Evolutionary conservation across 176 grass and related monocot species (phyloP), one percentile per base, ranked within the genome.

Genomic region (Saccharum spontaneum): DNA sequence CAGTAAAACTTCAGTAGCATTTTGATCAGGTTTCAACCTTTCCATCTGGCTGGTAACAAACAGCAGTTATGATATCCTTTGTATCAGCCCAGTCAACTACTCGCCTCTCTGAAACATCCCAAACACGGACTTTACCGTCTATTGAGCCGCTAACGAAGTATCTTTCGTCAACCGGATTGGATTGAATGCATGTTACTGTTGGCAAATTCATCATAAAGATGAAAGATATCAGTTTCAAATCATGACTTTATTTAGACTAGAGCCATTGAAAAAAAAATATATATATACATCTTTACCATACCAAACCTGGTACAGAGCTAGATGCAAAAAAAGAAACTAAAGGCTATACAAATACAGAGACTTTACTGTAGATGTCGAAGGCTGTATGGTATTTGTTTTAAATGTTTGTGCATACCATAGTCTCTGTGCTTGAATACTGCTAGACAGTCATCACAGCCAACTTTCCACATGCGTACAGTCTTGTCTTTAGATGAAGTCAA

Each of bases 381-480:
- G 22, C 57, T 23, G 41, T n/a, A 40, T 20, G 1, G 8, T 13
- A 43, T 24, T 10, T 71, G 10, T 60, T 73, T 30, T 16, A 13
- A 15, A 55, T 63, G 54, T 78, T 79, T 49, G 41, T 24, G 38
- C 73, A 48, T 92, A 97, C 94, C 92, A 75, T 92, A 97, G 83
- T 94, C 68, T 79, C 41, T 86, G 75, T 97, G 94, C 39, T 64
- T 71, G 82, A 97, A 97, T 76, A 92, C 67, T 68, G 85, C 80
- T 79, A 94, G 86, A 57, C 92, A 97, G 57, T 30, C 59, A 82
- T 90, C 62, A 24, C 77, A 90, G 22, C 92, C 94, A 73, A 90
- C 89, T 92, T 90, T 93, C 94, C 94, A 97, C 92, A 97, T 84
- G 38, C 94, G 89, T 43, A 94, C 92, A 14, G 92, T 97, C 44